These are phyloP conservation scores for Diplodia intermedia DNA, from an alignment of 2,329 filamentous ascomycete genomes.

Conservation along the genomic window DNA sequence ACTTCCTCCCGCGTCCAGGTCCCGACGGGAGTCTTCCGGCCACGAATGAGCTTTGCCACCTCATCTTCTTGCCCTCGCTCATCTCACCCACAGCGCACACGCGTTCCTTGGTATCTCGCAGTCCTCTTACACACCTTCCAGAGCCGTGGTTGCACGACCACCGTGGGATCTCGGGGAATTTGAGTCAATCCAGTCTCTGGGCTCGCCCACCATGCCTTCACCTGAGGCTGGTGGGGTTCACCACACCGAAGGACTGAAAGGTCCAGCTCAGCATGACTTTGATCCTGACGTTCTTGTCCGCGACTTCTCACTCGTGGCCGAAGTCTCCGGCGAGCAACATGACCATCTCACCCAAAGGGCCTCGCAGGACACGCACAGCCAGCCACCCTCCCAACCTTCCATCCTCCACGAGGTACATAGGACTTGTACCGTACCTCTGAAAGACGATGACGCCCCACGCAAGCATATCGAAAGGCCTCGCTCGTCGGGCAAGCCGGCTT, in stretches of 20 bases:
- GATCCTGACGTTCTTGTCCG: background rate
- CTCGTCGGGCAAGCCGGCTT: background rate
- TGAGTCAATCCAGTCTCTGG: too few relatives aligned
- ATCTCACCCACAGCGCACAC: background rate
- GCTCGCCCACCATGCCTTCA: constrained; percentile 1
- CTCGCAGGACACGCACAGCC: background rate
- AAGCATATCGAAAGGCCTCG: constrained; percentile 2
- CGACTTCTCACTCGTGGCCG: background rate
- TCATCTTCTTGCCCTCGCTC: too few relatives aligned
- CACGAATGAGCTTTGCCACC: too few relatives aligned
- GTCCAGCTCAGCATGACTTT: background rate
- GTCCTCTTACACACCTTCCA: background rate
- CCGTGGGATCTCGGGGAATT: too few relatives aligned
- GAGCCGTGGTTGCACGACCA: too few relatives aligned
- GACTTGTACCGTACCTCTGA: background rate
- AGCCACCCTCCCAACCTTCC: background rate
- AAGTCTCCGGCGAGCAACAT: background rate
- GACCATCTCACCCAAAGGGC: background rate
- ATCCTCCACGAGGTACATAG: too few relatives aligned
- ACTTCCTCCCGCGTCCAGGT: background rate
- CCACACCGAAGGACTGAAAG: background rate
- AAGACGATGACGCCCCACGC: background rate
- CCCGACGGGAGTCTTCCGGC: background rate
- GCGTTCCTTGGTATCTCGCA: background rate
- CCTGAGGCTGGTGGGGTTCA: constrained; percentile 1